Percentiles rank a stretch among this genome's conserved stretches.
Conservation (phyloP, 495 filamentous ascomycete species). For the Trypethelium eluteriae region DNA sequence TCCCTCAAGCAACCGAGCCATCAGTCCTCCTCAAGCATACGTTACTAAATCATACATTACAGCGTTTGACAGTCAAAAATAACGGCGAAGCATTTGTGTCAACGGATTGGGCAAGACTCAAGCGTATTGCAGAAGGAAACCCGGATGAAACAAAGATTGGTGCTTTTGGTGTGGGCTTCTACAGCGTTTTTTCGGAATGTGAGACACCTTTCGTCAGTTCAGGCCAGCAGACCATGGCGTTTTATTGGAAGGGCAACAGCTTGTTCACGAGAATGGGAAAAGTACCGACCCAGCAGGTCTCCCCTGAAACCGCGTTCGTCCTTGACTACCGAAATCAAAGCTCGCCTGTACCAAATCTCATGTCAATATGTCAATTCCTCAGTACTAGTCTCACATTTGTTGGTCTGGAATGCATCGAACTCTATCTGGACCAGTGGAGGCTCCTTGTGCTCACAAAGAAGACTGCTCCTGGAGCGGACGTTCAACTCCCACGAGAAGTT, state of each 20-base stretch:
- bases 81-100: conserved; percentile 76
- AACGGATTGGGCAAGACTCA: conserved; percentile 87
- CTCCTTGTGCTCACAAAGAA: conserved; percentile 74
- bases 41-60: conserved; percentile 72
- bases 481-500: conserved; percentile 71
- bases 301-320: conserved; percentile 75
- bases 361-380: conserved; percentile 83
- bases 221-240: conserved; percentile 86
- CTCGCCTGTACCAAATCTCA: conserved; percentile 73
- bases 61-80: conserved; percentile 78
- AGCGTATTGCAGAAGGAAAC: conserved; percentile 96
- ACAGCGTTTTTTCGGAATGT: conserved; percentile 96
- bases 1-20: conserved; percentile 57
- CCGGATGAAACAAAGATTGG: conserved; percentile 98
- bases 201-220: conserved; percentile 95
- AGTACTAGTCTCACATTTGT: conserved; percentile 96
- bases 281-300: conserved; percentile 52
- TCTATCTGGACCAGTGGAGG: conserved; percentile 82
- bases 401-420: conserved; percentile 72
- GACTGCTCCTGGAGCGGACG: conserved; percentile 60
- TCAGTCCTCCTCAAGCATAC: conserved; percentile 72
- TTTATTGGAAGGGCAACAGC: conserved; percentile 96
- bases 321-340: conserved; percentile 84
- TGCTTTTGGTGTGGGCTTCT: conserved; percentile 97
- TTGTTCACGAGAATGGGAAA: conserved; percentile 79